These are phyloP conservation scores for Zopfia rhizophila DNA, from an alignment of 2,329 filamentous ascomycete genomes.

Conservation along the genomic window DNA sequence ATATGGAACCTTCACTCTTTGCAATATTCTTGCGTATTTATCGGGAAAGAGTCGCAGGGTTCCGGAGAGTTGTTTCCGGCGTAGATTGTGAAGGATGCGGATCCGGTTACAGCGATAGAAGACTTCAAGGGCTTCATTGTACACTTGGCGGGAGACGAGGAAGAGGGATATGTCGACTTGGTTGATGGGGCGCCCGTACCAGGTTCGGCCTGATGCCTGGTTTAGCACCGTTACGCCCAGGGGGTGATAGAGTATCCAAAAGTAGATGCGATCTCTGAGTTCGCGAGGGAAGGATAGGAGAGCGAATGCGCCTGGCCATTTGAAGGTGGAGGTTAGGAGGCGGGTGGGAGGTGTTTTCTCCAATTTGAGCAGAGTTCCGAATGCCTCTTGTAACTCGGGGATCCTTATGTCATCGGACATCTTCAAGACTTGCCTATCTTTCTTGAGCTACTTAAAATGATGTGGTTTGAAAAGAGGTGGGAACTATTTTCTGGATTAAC, in stretches of 20 bases:
- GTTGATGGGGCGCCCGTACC: not conserved
- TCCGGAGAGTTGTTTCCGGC: slow-evolving; percentile 8
- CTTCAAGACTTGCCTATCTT: not conserved
- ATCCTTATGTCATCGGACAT: slow-evolving; percentile 2
- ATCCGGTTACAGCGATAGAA: slow-evolving; percentile 28
- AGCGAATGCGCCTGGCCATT: slow-evolving; percentile 26
- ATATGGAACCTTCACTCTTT: slow-evolving; percentile 9
- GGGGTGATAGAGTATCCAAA: slow-evolving; percentile 23
- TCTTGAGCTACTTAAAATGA: not conserved
- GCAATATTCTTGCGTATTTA: slow-evolving; percentile 13
- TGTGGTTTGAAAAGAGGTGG: not conserved
- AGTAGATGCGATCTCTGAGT: slow-evolving; percentile 34
- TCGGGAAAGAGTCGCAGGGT: slow-evolving; percentile 30
- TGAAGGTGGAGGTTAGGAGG: not conserved
- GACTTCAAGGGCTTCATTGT: slow-evolving; percentile 28
- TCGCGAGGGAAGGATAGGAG: slow-evolving; percentile 32
- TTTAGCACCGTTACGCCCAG: slow-evolving; percentile 9
- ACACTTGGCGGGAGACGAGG: slow-evolving; percentile 26
- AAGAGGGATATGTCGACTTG: slow-evolving; percentile 19
- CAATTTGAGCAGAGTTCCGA: slow-evolving; percentile 22
- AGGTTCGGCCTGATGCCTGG: not conserved
- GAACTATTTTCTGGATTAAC: not conserved
- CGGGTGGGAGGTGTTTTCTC: slow-evolving; percentile 2
- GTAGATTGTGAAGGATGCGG: slow-evolving; percentile 7
- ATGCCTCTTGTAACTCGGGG: slow-evolving; percentile 28